Base-by-base conservation (phyloP, 257 asterid genomes). In the Solanum bulbocastanum region DNA sequence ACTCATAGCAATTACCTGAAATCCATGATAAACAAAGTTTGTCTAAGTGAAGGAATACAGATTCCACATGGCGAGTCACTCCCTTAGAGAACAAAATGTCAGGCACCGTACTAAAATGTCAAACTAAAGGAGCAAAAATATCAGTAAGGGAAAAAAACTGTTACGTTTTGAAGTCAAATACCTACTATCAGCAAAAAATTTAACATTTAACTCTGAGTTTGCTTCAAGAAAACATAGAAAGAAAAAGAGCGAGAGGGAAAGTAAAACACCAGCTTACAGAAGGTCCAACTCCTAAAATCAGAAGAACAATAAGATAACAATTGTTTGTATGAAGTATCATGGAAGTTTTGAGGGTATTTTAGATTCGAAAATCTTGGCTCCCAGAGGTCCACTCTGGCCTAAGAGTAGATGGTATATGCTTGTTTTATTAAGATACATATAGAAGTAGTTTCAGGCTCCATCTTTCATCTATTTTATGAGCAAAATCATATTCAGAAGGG, bases 1-100 rank as follows among this genome's bases (percentile, higher is more conserved):
- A 89, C 92, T 91, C 92, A 87, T 84, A 90, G 89, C 89, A 79
- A 90, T 84, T 87, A 92, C 91, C 98, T 93, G 91, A 49, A 88
- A 71, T 81, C 44, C 62, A 90, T 69, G 88, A 75, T 52, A 87
- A 66, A 68, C 27, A 60, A 88, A 75, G 73, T 69, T 81, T 35
- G 73, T 85, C 88, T 88, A 84, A 90, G 83, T 76, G 68, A 72
- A 81, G 68, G 11, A 46, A 39, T 73, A 83, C 42, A 56, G 46
- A 69, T 32, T 44, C 60, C 15, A 40, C 72, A 69, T 32, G 10
- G 46, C 40, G 10, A 58, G n/a, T 40, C 15, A 56, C 49, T 87
- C 58, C 60, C 30, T 44, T 58, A 36, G 22, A 86, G 46, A 86
- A 5, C 2, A 23, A 44, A 32, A 44, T 35, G 40, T 3, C 62